Base-by-base conservation (phyloP, 345 rosid species). In the Litchi chinensis region DNA sequence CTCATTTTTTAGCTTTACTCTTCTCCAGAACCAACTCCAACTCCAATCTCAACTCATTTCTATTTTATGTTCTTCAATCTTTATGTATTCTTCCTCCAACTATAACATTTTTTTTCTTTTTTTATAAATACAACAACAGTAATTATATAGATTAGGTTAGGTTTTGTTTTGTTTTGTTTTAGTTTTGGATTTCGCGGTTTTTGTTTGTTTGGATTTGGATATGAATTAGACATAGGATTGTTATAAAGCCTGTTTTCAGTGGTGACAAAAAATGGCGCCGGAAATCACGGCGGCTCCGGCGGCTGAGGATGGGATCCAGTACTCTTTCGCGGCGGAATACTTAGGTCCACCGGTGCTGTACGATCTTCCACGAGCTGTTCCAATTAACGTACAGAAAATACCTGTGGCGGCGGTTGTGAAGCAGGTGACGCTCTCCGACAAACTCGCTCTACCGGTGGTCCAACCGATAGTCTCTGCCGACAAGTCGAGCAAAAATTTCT, bases 371-470 rank as follows among this genome's bases (percentile, higher is more conserved):
- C 92, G 93, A 32, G 99, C 98, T 5, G 86, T 90, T 77, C 99
- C 99, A 1, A 89, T 96, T 82, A 96, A 93, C 85, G 89, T 93
- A n/a, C 88, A 81, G 65, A 88, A 78, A 62, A 93, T 96, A 80
- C 99, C 99, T 6, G 93, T 96, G n/a, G 99, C 99, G n/a, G 84
- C 98, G 19, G 98, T 92, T 0, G 98, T 92, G 48, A 79, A 96
- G n/a, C 91, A 91, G 79, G 90, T 91, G 26, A 85, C 92, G 62
- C 70, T 90, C 37, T 82, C 89, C 18, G 89, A 87, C 13, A 79
- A 88, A 64, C 82, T 93, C 71, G 80, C 90, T 26, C 85, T 93
- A 18, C 99, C 99, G 15, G 95, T 96, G 28, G 91, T 94, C 41
- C 97, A 90, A 50, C 99, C 99, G 12, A 83, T 97, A 74, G 39